These are phyloP conservation scores for Trichoderma virens DNA, from an alignment of 495 filamentous ascomycete species.

Conservation along the genomic window DNA sequence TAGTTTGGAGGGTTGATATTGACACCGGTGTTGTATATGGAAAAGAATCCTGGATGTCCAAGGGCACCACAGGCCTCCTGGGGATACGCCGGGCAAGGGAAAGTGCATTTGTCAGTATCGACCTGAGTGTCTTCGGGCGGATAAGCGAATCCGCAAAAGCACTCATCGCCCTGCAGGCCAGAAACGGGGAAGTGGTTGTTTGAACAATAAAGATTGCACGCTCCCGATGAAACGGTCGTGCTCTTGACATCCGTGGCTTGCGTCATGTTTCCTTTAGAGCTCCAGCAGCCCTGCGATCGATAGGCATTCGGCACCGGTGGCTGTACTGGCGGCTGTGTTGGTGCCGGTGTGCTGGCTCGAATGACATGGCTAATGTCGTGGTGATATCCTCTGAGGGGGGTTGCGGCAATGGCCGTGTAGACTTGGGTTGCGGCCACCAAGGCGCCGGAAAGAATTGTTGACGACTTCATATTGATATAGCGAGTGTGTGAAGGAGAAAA, in stretches of 20 bases:
- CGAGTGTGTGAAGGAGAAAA: not conserved
- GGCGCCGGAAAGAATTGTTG: slow-evolving; percentile 14
- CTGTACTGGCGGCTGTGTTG: slow-evolving; percentile 13
- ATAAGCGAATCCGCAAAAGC: slow-evolving; percentile 55
- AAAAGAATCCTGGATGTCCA: slow-evolving; percentile 22
- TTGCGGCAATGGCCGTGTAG: slow-evolving; percentile 13
- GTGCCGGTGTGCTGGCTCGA: slow-evolving; percentile 12
- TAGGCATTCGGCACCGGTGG: not conserved
- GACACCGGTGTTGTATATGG: slow-evolving; percentile 46
- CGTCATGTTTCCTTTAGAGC: slow-evolving; percentile 18
- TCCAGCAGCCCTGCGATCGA: slow-evolving; percentile 27
- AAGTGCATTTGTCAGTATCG: slow-evolving; percentile 45
- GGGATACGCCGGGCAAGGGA: slow-evolving; percentile 47
- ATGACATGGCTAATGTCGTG: slow-evolving; percentile 4
- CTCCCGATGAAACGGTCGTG: slow-evolving; percentile 5
- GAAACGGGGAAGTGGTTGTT: slow-evolving; percentile 11
- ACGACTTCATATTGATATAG: slow-evolving; percentile 21
- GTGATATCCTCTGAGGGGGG: not conserved
- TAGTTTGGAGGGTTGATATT: slow-evolving; percentile 15
- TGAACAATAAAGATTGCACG: slow-evolving; percentile 18
- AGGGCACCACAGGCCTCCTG: slow-evolving; percentile 56
- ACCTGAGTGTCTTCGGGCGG: slow-evolving; percentile 42
- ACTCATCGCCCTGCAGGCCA: slow-evolving; percentile 26
- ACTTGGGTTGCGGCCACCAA: slow-evolving; percentile 16
- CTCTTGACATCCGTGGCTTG: slow-evolving; percentile 14